Evolutionary conservation across 164 flowering plant genomes (phyloP).

Genomic region (Cinnamomum micranthum): DNA sequence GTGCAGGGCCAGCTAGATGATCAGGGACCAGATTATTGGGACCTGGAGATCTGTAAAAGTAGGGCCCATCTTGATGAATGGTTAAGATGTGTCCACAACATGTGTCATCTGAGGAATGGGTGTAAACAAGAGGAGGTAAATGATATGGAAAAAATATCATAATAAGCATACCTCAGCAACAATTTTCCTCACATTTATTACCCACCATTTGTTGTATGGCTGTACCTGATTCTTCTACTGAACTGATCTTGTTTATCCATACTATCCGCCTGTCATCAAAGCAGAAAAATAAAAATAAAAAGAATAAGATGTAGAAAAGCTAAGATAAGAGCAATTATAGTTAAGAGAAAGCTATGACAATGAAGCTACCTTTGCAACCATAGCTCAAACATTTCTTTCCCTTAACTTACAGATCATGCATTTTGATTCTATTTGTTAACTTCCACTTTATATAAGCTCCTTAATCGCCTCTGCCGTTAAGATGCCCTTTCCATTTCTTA

Average conservation of each 20-base stretch:
- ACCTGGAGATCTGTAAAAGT: background rate
- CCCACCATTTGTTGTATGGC: slow-evolving; percentile 40
- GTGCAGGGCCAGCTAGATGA: background rate
- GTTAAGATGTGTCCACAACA: background rate
- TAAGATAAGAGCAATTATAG: background rate
- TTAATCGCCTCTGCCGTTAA: slow-evolving; percentile 50
- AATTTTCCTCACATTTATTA: slow-evolving; percentile 45
- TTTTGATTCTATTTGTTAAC: slow-evolving; percentile 53
- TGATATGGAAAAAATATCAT: background rate
- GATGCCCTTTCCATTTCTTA: slow-evolving; percentile 57
- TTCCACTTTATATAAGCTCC: slow-evolving; percentile 48
- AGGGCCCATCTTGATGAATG: background rate
- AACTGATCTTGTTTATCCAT: slow-evolving; percentile 32
- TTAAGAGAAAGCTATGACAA: background rate
- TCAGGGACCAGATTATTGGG: background rate
- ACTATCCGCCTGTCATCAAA: slow-evolving; percentile 45
- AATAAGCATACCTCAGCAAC: slow-evolving; percentile 40
- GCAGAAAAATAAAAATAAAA: slow-evolving; percentile 6
- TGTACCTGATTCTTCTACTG: slow-evolving; percentile 46
- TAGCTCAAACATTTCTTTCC: slow-evolving; percentile 52
- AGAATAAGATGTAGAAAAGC: background rate
- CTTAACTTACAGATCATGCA: slow-evolving; percentile 41
- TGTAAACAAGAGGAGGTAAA: background rate
- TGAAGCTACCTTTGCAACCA: slow-evolving; percentile 55
- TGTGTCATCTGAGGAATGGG: background rate